phyloP scores from a whole-genome alignment of 352 stramenopile genomes.

The Pythium grandisporangium region DNA sequence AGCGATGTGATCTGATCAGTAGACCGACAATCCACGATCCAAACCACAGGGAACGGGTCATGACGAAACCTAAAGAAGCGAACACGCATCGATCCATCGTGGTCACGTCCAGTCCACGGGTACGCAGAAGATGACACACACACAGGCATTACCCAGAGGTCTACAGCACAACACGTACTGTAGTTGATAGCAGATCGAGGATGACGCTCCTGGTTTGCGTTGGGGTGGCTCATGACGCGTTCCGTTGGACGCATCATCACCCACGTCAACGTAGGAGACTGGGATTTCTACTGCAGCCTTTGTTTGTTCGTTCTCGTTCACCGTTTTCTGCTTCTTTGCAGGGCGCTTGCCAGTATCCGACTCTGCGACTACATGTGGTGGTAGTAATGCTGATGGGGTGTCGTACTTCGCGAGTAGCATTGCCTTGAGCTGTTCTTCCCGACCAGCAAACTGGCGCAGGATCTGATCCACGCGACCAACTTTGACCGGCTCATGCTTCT shows the following conservation, averaged over 20 bases:
- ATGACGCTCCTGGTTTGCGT: neutral
- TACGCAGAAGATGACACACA: too few species aligned
- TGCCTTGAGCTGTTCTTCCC: conserved; percentile 48
- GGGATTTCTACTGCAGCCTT: conserved; percentile 7
- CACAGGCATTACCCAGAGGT: neutral
- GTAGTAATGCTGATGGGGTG: too few species aligned
- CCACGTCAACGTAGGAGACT: conserved; percentile 3
- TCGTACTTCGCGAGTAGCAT: conserved; percentile 57
- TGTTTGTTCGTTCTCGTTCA: neutral
- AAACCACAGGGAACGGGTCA: conserved; percentile 27
- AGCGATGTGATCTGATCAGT: conserved; percentile 19
- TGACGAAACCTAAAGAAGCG: conserved; percentile 21
- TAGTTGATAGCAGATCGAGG: conserved; percentile 16
- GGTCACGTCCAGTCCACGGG: too few species aligned
- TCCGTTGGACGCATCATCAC: too few species aligned
- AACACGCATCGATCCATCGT: conserved; percentile 6
- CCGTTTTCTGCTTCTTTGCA: conserved; percentile 17
- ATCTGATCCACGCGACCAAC: conserved; percentile 31
- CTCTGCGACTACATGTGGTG: too few species aligned
- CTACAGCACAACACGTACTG: conserved; percentile 11
- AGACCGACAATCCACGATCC: conserved; percentile 45
- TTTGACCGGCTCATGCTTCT: conserved; percentile 39
- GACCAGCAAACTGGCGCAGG: conserved; percentile 45
- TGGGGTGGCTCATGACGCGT: too few species aligned
- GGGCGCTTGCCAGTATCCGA: neutral